Percentiles rank a stretch among this genome's conserved stretches.
These are phyloP conservation scores for Cenchrus purpureus DNA, from an alignment of 176 grass and related monocot species.

Conservation along the genomic window DNA sequence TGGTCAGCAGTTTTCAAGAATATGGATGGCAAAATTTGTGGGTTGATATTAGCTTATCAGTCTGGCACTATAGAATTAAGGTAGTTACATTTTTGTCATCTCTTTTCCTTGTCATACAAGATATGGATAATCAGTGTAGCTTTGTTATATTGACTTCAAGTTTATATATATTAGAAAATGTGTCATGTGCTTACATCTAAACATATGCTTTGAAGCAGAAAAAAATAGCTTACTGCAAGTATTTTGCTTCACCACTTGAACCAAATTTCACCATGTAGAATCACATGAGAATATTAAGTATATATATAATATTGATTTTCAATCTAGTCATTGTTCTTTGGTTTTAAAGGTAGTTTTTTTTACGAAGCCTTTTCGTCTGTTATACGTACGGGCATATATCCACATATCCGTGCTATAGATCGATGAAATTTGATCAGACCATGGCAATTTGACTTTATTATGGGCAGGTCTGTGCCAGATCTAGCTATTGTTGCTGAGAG, in stretches of 20 bases:
- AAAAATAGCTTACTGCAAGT: constrained; percentile 1
- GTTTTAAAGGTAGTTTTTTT: constrained; percentile 32
- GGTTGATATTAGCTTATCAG: constrained; percentile 80
- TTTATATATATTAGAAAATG: constrained; percentile 27
- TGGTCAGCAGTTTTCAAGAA: constrained; percentile 78
- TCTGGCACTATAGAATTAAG: constrained; percentile 85
- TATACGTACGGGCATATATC: neutral
- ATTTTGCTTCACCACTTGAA: constrained; percentile 19
- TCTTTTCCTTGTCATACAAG: constrained; percentile 26
- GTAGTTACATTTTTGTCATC: constrained; percentile 43
- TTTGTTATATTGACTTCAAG: neutral
- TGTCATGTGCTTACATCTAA: neutral
- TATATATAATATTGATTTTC: constrained; percentile 28
- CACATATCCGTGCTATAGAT: neutral
- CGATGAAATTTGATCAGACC: constrained; percentile 11
- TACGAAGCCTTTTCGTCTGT: constrained; percentile 1
- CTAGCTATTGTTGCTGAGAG: constrained; percentile 62
- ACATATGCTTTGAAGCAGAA: constrained; percentile 8
- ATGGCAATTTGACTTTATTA: constrained; percentile 41
- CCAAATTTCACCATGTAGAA: constrained; percentile 9
- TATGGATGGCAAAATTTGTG: constrained; percentile 61
- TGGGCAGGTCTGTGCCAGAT: constrained; percentile 69
- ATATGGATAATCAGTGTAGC: neutral
- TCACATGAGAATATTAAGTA: neutral
- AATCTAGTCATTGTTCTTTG: neutral